Percentiles rank a stretch among this genome's conserved stretches.
phyloP scores from a whole-genome alignment of 2,329 filamentous ascomycete genomes.

The Fusarium burgessii region DNA sequence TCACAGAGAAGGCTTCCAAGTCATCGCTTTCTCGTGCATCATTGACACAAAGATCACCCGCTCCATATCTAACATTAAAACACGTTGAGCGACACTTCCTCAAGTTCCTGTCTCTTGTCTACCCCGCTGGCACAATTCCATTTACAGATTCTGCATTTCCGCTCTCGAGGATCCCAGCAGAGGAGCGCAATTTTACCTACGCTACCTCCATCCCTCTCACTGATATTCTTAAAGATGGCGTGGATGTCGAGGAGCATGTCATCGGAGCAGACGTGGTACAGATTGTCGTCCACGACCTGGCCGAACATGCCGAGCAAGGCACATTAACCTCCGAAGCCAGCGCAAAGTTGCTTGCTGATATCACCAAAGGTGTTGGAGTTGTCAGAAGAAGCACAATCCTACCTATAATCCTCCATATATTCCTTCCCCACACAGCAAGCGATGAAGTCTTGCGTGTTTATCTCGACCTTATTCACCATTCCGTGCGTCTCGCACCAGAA shows the following conservation, averaged over 20 bases:
- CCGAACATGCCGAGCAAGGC: slow-evolving; percentile 27
- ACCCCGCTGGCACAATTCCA: slow-evolving; percentile 65
- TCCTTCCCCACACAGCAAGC: slow-evolving; percentile 44
- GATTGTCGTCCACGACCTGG: slow-evolving; percentile 59
- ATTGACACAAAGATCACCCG: slow-evolving; percentile 55
- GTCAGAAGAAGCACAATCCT: slow-evolving; percentile 72
- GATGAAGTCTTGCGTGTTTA: slow-evolving; percentile 55
- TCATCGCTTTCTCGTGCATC: slow-evolving; percentile 27
- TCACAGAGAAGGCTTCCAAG: slow-evolving; percentile 66
- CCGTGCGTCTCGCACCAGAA: slow-evolving; percentile 71
- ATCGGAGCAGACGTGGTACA: slow-evolving; percentile 77
- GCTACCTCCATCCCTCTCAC: slow-evolving; percentile 72
- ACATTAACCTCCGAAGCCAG: slow-evolving; percentile 33
- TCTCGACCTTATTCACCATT: slow-evolving; percentile 68
- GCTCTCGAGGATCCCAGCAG: slow-evolving; percentile 69
- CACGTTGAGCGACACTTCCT: slow-evolving; percentile 76
- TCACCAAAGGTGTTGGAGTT: slow-evolving; percentile 69
- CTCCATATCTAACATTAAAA: slow-evolving; percentile 75
- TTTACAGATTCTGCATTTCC: slow-evolving; percentile 74
- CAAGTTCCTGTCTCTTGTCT: slow-evolving; percentile 73
- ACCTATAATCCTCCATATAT: slow-evolving; percentile 67
- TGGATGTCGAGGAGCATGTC: slow-evolving; percentile 74
- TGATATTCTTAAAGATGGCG: slow-evolving; percentile 62
- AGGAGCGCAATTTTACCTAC: slow-evolving; percentile 74
- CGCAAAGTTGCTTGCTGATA: slow-evolving; percentile 58